These are phyloP conservation scores for Hyphopichia khmerensis DNA, from an alignment of 1,139 yeast genomes.

Conservation along the genomic window DNA sequence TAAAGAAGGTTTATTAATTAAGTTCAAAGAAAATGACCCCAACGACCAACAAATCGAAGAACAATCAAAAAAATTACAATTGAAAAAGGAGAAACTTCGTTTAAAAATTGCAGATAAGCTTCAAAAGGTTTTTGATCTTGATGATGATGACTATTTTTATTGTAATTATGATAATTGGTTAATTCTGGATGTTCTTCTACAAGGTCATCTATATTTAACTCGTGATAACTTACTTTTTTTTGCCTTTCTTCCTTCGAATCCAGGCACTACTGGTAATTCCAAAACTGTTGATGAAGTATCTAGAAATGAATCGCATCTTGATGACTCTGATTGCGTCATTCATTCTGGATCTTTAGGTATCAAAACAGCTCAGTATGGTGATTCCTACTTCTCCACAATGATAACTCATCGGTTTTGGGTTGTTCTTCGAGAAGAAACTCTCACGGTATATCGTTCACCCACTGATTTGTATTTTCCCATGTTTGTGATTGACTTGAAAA, in stretches of 20 bases:
- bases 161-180: constrained; percentile 77
- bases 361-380: constrained; percentile 47
- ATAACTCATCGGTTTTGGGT: constrained; percentile 66
- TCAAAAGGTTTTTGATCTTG: constrained; percentile 37
- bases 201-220: constrained; percentile 82
- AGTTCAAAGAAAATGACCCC: constrained; percentile 12
- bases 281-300: constrained; percentile 4
- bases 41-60: constrained; percentile 7
- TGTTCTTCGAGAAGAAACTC: constrained; percentile 64
- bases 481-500: constrained; percentile 68
- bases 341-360: constrained; percentile 52
- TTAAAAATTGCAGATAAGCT: constrained; percentile 37
- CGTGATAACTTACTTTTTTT: constrained; percentile 64
- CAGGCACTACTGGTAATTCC: not conserved
- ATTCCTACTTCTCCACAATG: constrained; percentile 34
- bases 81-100: constrained; percentile 17
- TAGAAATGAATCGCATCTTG: constrained; percentile 11
- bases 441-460: constrained; percentile 67
- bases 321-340: constrained; percentile 32
- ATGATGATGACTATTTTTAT: constrained; percentile 50
- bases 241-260: constrained; percentile 71
- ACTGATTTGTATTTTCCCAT: constrained; percentile 82
- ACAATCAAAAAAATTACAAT: constrained; percentile 9
- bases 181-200: constrained; percentile 75
- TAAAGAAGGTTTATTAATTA: constrained; percentile 20